Evolutionary conservation across 495 filamentous ascomycete genomes (phyloP), one percentile per base, ranked within the genome.

Genomic region (Trichodelitschia bisporula): DNA sequence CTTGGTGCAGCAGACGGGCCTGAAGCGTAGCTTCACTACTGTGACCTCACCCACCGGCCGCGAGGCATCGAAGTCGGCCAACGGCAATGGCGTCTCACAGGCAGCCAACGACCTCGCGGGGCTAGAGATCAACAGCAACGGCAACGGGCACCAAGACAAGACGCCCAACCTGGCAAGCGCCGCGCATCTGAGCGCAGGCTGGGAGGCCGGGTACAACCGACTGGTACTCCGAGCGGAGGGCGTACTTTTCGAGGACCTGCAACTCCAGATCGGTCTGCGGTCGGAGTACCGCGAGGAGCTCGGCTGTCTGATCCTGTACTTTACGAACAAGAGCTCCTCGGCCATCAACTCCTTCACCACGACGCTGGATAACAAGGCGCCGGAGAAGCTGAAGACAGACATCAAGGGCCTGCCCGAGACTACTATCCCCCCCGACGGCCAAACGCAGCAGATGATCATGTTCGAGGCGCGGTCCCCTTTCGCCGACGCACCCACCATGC

Each of bases 251-350:
- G 80, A 95, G 51, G 89, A 99, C 44, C 70, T 66, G 0, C 89
- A 99, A 50, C 66, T 99, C 30, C 83, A 95, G 44, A 61, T 99
- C 21, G 89, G 86, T 19, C 51, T 95, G 28, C 74, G 89, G 4
- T 79, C 78, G 3, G 89, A 99, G 49, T 99, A 91, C 46, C 77
- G 89, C 33, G 77, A 65, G 12, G 75, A 90, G 39, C 73, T 91
- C 60, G 89, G 86, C 29, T 91, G 84, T 36, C 59, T 99, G 25
- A 93, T 95, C 42, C 55, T 93, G 30, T 93, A 93, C 50, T 84
- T 95, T 45, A 74, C 73, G 23, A 95, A 95, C 53, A 92, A 90
- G 50, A 78, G 78, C 2, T 66, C 77, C 0, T 70, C 70, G 31
- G 53, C 74, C 2, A 73, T 95, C 31, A 69, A 65, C 37, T 86